Base-by-base conservation (phyloP, 116 monocot species). In the Iris pallida region DNA sequence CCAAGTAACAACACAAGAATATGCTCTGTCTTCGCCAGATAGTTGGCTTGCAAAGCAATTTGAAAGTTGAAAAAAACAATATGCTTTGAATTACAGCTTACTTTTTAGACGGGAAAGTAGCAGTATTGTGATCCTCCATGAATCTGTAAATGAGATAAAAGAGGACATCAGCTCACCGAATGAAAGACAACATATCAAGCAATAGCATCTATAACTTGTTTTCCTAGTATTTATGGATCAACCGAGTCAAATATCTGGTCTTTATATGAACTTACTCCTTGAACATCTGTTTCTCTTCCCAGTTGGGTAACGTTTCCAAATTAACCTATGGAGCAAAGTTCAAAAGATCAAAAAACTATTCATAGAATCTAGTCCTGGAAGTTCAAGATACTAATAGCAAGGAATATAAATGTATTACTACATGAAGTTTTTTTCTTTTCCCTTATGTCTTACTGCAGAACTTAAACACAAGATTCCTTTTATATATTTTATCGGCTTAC, bases 201-300 rank as follows among this genome's bases (percentile, higher is more conserved):
- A 9, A 7, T 64, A 47, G 5, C 17, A 64, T 14, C 10, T 52
- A 40, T 30, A 66, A 41, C 6, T 53, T 66, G 61, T 43, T 62
- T 61, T 17, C 42, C 53, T 44, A 63, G 4, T 64, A 5, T 47
- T 10, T 30, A 44, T 57, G 9, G 44, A 17, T 59, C 10, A 47
- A 17, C 5, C 16, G 30, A 64, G 13, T 4, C 4, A 51, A 51
- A 67, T 16, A 15, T 53, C 16, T 58, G 53, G 53, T 13, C 53
- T 53, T 52, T 54, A 30, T 9, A 51, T 57, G 30, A 64, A 78
- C 98, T 85, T 82, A 98, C 98, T 98, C 90, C 68, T 93, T 92
- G 43, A 93, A 98, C 98, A 98, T 88, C 80, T 86, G 90, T 49
- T 98, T 98, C 78, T 98, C 98, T 79, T 98, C 98, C 98, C 98